These are phyloP conservation scores for Zymoseptoria crescenta DNA, from an alignment of 2,329 filamentous ascomycete genomes.

Conservation along the genomic window DNA sequence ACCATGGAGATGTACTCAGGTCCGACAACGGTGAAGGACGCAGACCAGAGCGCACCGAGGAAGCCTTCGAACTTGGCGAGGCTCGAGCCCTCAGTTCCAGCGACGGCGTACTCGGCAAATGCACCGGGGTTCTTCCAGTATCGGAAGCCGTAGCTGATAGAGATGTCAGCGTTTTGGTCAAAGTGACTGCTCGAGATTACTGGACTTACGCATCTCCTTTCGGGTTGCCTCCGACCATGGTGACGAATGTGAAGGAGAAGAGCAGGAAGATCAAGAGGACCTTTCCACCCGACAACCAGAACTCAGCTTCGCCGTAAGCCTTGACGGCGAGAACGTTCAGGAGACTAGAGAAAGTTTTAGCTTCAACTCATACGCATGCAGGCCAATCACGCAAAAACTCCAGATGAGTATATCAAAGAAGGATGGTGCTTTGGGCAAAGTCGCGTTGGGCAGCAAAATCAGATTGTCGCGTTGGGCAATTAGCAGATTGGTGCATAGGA, in stretches of 20 bases:
- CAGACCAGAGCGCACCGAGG: slow-evolving; percentile 30
- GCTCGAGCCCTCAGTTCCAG: slow-evolving; percentile 11
- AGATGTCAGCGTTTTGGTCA: background rate
- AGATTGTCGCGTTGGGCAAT: background rate
- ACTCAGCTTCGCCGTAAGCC: slow-evolving; percentile 39
- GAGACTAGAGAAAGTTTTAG: slow-evolving; percentile 6
- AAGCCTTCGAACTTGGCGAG: slow-evolving; percentile 32
- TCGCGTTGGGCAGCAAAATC: background rate
- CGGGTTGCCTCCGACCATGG: slow-evolving; percentile 29
- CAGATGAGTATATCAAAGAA: background rate
- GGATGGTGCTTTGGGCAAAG: slow-evolving; percentile 2
- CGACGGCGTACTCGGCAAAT: slow-evolving; percentile 24
- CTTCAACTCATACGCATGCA: background rate
- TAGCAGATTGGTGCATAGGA: background rate
- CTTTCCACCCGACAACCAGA: slow-evolving; percentile 47
- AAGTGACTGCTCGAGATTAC: background rate
- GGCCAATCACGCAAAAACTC: background rate
- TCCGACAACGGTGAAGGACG: slow-evolving; percentile 32
- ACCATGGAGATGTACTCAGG: slow-evolving; percentile 46
- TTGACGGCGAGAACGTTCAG: slow-evolving; percentile 39
- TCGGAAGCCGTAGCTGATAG: slow-evolving; percentile 33
- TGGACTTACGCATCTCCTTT: slow-evolving; percentile 21
- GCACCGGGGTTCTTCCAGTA: slow-evolving; percentile 32
- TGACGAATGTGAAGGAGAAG: slow-evolving; percentile 28
- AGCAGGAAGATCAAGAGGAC: slow-evolving; percentile 26